Evolutionary conservation across 371 early-diverging fungal genomes (phyloP), one percentile per base, ranked within the genome.

Genomic region (Syncephalastrum contaminatum): DNA sequence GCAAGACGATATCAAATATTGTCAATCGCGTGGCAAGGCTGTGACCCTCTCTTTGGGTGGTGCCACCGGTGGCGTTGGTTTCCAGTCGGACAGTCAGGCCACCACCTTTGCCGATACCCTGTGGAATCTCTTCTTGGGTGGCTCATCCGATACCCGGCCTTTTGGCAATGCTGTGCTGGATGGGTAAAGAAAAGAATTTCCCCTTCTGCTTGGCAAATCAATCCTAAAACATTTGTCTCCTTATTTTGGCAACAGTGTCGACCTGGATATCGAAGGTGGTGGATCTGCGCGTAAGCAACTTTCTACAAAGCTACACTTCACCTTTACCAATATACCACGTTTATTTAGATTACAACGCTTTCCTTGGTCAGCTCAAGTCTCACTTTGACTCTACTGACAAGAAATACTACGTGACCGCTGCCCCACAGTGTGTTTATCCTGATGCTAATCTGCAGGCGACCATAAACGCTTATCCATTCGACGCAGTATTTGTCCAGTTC

Each of bases 381-480:
- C 59, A 80, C 43, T 83, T 76, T 45, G 43, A 52, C 1, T 20
- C 56, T 7, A 46, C 56, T 27, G 59, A 62, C 16, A 70, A 67
- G 43, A 67, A 66, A n/a, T 89, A 88, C 56, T 88, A 86, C 47
- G 72, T 88, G n/a, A 79, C 89, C 0, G 84, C 85, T 30, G 88
- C 90, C 4, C 90, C 90, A 3, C 89, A 89, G 58, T 89, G 91
- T 53, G 85, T 82, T 0, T 90, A 75, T 59, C 89, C 89, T 13
- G 90, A 89, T 55, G 69, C 73, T 1, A 81, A 81, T 14, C 66
- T 88, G 20, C 76, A 76, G 15, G 48, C 66, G 0, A 73, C 83
- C 0, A 61, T 88, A 12, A 81, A 81, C 53, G 46, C 30, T 5
- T 76, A 75, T 3, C 80, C 84, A 62, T 76, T 90, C 48, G 91